These are phyloP conservation scores for Neurospora sp. DNA, from an alignment of 495 filamentous ascomycete species.

Conservation along the genomic window DNA sequence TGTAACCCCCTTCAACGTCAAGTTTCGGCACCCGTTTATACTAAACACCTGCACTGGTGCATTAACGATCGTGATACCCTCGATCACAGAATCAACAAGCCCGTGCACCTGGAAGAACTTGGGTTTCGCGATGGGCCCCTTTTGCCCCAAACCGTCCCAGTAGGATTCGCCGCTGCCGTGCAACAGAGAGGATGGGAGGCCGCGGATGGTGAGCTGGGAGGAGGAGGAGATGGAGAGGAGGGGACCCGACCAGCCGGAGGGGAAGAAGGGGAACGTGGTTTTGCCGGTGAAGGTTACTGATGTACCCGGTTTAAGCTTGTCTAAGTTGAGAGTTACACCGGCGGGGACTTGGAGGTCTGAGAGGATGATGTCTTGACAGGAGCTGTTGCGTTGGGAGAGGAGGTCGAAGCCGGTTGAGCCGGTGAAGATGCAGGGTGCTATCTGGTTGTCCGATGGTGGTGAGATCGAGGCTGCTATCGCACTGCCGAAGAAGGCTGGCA, in stretches of 20 bases:
- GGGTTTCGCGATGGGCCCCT: slow-evolving; percentile 44
- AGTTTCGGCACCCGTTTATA: slow-evolving; percentile 40
- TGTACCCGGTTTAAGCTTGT: neutral
- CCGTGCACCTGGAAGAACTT: slow-evolving; percentile 45
- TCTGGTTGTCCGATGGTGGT: neutral
- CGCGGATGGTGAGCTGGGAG: slow-evolving; percentile 33
- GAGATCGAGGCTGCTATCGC: neutral
- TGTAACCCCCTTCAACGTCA: slow-evolving; percentile 41
- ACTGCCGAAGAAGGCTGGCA: neutral
- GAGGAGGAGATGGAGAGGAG: slow-evolving; percentile 40
- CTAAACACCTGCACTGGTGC: slow-evolving; percentile 54
- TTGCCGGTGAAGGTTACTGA: slow-evolving; percentile 36
- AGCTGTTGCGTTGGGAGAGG: neutral
- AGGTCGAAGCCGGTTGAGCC: slow-evolving; percentile 2
- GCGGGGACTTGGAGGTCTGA: slow-evolving; percentile 2
- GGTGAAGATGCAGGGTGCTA: neutral
- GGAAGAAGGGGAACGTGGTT: slow-evolving; percentile 37
- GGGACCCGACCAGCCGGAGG: slow-evolving; percentile 39
- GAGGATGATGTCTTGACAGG: slow-evolving; percentile 5
- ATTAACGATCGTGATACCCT: slow-evolving; percentile 37
- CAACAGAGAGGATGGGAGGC: slow-evolving; percentile 32
- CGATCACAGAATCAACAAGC: slow-evolving; percentile 30
- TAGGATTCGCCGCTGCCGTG: slow-evolving; percentile 37
- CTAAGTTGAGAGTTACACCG: slow-evolving; percentile 3
- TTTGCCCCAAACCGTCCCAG: slow-evolving; percentile 44